phyloP scores from a whole-genome alignment of 2,329 filamentous ascomycete genomes.

The Xylariaceae sp. region DNA sequence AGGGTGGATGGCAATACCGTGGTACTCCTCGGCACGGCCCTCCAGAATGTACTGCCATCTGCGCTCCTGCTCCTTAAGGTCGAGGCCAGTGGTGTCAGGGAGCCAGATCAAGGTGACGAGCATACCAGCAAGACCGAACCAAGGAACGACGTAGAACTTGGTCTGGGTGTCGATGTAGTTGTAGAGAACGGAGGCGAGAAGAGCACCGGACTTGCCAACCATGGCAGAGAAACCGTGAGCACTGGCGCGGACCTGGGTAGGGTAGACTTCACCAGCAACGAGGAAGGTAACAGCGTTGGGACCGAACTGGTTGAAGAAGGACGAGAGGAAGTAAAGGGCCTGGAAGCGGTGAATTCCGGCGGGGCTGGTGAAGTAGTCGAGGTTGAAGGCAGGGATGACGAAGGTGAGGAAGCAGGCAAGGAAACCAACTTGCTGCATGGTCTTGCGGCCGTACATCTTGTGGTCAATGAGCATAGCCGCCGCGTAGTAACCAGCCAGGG shows the following conservation, averaged over 20 bases:
- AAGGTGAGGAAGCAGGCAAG: constrained; percentile 91
- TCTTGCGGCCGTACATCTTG: constrained; percentile 93
- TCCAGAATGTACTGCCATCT: constrained; percentile 82
- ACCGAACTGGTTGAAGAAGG: constrained; percentile 98
- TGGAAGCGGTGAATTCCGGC: constrained; percentile 82
- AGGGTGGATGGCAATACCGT: constrained; percentile 87
- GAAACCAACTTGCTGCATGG: constrained; percentile 94
- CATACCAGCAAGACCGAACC: constrained; percentile 84
- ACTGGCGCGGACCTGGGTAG: constrained; percentile 84
- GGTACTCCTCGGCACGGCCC: constrained; percentile 75
- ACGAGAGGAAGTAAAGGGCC: constrained; percentile 96
- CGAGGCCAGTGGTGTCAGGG: constrained; percentile 93
- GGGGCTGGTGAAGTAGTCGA: constrained; percentile 69
- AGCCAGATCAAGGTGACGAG: constrained; percentile 79
- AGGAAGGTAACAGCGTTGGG: constrained; percentile 97
- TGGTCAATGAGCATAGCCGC: constrained; percentile 88
- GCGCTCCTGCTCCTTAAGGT: constrained; percentile 95
- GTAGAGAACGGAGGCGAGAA: constrained; percentile 83
- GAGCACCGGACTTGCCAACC: constrained; percentile 79
- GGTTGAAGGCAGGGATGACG: constrained; percentile 83
- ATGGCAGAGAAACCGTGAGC: constrained; percentile 95
- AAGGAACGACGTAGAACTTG: constrained; percentile 89
- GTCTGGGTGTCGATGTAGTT: constrained; percentile 84
- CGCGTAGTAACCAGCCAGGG: constrained; percentile 81
- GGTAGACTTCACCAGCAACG: constrained; percentile 93